phyloP scores from a whole-genome alignment of 2,329 filamentous ascomycete species.

The Hirsutella thompsonii region DNA sequence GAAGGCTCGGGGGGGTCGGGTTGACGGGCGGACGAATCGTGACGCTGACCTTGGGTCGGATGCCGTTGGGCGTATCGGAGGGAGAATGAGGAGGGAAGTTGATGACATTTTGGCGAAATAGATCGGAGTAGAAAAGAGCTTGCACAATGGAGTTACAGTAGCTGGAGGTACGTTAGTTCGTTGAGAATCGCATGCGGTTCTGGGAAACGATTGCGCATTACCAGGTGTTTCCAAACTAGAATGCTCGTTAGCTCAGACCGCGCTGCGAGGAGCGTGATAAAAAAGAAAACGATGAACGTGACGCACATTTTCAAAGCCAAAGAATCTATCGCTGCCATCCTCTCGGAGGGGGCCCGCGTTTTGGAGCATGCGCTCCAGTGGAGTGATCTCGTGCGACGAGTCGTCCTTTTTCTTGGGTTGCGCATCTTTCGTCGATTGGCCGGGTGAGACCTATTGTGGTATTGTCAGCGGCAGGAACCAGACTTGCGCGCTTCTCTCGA shows the following conservation, averaged over 20 bases:
- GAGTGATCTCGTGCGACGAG: constrained; percentile 43
- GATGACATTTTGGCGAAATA: constrained; percentile 88
- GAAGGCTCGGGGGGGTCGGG: constrained; percentile 26
- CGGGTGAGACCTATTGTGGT: constrained; percentile 1
- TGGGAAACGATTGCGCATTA: constrained; percentile 29
- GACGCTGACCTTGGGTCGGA: constrained; percentile 41
- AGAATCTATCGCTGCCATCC: constrained; percentile 96
- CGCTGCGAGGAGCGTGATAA: neutral
- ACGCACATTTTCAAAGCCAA: constrained; percentile 93
- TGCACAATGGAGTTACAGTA: constrained; percentile 99
- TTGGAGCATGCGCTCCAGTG: constrained; percentile 62
- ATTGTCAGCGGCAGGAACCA: constrained; percentile 15
- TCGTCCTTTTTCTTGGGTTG: constrained; percentile 44
- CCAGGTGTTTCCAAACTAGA: constrained; percentile 94
- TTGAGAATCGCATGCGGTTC: neutral
- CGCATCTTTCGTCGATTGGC: constrained; percentile 27
- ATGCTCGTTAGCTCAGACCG: neutral
- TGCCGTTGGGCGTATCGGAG: constrained; percentile 53
- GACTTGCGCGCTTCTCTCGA: neutral
- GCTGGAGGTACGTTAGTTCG: constrained; percentile 34
- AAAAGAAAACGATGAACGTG: constrained; percentile 3
- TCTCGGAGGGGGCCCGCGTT: constrained; percentile 68
- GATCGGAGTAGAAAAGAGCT: constrained; percentile 88
- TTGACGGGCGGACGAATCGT: constrained; percentile 44
- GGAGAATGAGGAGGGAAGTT: constrained; percentile 71